These are phyloP conservation scores for Erodium chrysanthum DNA, from an alignment of 441 rosid genomes.

Conservation along the genomic window DNA sequence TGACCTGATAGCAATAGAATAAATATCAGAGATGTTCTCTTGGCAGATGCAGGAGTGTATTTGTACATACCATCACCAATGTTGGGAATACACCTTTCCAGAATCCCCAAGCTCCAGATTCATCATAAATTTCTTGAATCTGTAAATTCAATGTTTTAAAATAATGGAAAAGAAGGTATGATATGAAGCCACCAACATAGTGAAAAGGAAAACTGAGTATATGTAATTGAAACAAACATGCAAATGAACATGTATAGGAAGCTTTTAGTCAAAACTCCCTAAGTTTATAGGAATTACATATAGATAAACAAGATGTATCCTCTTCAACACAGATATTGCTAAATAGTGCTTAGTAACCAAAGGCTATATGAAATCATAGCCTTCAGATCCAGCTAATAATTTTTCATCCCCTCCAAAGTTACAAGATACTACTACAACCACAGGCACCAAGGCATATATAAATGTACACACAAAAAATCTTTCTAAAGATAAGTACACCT, in stretches of 20 bases:
- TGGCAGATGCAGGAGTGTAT: slow-evolving; percentile 19
- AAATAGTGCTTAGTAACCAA: not conserved
- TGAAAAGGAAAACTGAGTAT: not conserved
- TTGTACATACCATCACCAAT: slow-evolving; percentile 71
- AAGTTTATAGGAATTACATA: not conserved
- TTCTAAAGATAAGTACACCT: not conserved
- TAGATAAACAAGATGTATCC: not conserved
- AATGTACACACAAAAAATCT: not conserved
- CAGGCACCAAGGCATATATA: not conserved
- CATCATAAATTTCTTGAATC: slow-evolving; percentile 74
- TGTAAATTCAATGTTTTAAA: slow-evolving; percentile 25
- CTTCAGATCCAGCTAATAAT: not conserved
- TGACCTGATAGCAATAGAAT: slow-evolving; percentile 42
- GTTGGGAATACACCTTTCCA: slow-evolving; percentile 94
- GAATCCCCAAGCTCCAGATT: slow-evolving; percentile 80
- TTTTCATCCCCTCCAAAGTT: not conserved
- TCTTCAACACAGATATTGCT: not conserved
- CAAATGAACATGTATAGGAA: not conserved
- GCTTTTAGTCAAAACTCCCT: not conserved
- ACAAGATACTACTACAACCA: not conserved
- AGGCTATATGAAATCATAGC: not conserved
- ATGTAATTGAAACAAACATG: not conserved
- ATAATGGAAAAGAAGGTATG: slow-evolving; percentile 9
- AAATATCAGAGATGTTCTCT: slow-evolving; percentile 25
- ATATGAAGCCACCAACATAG: not conserved